phyloP scores from a whole-genome alignment of 176 grass and related monocot species.

The Triticum turgidum region DNA sequence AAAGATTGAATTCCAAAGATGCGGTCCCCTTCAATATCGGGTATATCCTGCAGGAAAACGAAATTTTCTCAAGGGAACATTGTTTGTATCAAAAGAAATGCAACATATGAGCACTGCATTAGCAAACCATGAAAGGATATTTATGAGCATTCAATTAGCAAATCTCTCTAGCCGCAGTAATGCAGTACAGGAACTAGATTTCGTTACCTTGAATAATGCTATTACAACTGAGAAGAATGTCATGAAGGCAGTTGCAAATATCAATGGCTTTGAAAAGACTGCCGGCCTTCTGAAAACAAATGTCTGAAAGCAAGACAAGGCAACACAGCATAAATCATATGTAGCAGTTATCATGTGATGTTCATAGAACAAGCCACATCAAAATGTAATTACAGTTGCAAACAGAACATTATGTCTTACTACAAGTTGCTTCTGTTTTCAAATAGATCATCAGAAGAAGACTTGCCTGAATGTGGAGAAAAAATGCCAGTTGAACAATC shows the following conservation, averaged over 20 bases:
- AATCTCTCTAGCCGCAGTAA: background rate
- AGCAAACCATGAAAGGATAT: background rate
- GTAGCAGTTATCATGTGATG: conserved; percentile 8
- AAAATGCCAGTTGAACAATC: conserved; percentile 97
- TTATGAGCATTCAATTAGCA: background rate
- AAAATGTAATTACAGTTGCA: background rate
- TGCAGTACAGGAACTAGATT: background rate
- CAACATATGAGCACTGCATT: background rate
- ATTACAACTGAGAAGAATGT: conserved; percentile 99
- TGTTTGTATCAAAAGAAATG: background rate
- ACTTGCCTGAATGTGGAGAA: conserved; percentile 90
- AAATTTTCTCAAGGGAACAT: background rate
- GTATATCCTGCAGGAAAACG: conserved; percentile 71
- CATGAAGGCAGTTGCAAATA: conserved; percentile 98
- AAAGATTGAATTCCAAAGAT: conserved; percentile 94
- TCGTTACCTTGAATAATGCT: conserved; percentile 93
- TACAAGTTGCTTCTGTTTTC: conserved; percentile 4
- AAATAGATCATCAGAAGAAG: background rate
- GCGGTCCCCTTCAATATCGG: conserved; percentile 89
- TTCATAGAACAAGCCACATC: background rate
- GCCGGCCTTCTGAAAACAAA: conserved; percentile 85
- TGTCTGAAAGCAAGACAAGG: conserved; percentile 53
- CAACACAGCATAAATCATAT: background rate
- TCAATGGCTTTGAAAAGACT: conserved; percentile 66
- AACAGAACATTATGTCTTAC: background rate